phyloP scores from a whole-genome alignment of 1,284 basidiomycete genomes.

The Malassezia psittaci region DNA sequence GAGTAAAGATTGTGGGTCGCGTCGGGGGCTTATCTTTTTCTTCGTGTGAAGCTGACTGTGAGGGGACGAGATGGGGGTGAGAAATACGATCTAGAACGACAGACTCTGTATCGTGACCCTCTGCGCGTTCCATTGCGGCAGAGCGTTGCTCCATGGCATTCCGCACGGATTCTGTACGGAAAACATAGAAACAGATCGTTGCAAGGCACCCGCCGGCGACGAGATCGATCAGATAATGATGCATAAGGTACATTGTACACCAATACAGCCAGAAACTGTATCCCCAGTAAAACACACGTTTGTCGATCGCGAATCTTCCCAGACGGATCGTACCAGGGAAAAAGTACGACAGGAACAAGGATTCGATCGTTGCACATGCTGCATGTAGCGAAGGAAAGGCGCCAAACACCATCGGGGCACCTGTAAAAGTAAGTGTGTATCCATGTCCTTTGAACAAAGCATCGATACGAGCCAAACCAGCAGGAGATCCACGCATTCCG shows the following conservation, averaged over 20 bases:
- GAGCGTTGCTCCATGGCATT: constrained; percentile 33
- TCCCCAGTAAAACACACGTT: constrained; percentile 60
- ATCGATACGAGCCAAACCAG: constrained; percentile 85
- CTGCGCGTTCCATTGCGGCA: constrained; percentile 9
- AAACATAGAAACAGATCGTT: constrained; percentile 68
- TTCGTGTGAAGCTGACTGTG: background rate
- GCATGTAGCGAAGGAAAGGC: constrained; percentile 92
- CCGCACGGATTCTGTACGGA: constrained; percentile 38
- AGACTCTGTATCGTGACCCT: constrained; percentile 2
- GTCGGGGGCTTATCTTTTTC: background rate
- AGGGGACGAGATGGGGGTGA: background rate
- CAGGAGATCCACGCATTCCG: constrained; percentile 74
- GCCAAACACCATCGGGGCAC: constrained; percentile 86
- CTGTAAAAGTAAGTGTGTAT: constrained; percentile 75
- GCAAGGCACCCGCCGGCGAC: constrained; percentile 85
- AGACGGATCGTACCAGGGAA: constrained; percentile 57
- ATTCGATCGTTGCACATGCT: constrained; percentile 80
- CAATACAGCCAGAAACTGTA: constrained; percentile 87
- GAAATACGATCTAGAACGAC: background rate
- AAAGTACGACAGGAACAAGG: constrained; percentile 86
- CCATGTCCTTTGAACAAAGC: constrained; percentile 66
- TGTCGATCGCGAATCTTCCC: constrained; percentile 35
- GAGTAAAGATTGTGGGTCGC: constrained; percentile 1
- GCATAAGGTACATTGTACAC: constrained; percentile 69
- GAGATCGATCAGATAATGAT: constrained; percentile 87